A percentile compares a stretch with the other conserved stretches of the same genome.
Conservation (phyloP, 1,284 basidiomycete species). For the Cryptococcus hybrid region DNA sequence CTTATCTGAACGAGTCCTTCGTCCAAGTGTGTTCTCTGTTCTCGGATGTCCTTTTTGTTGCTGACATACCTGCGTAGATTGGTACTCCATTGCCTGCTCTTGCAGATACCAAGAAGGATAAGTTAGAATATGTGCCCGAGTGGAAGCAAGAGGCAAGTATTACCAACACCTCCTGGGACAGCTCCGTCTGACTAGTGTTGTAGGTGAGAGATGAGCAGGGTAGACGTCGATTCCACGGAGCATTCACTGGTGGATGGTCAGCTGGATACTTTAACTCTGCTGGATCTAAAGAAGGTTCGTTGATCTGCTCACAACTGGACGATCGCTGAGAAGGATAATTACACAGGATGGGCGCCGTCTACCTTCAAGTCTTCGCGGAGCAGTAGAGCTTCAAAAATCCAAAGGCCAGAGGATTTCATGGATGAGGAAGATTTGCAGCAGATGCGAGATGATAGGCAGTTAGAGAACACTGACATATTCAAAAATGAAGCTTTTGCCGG, state of each 20-base stretch:
- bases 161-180: background rate
- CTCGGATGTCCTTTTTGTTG: too few relatives aligned
- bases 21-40: conserved; percentile 62
- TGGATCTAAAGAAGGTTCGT: conserved; percentile 86
- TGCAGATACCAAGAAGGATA: conserved; percentile 77
- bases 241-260: conserved; percentile 96
- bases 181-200: background rate
- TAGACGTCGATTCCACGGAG: conserved; percentile 86
- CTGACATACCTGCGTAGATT: conserved; percentile 57
- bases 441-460: conserved; percentile 64
- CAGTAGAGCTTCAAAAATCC: conserved; percentile 62
- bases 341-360: conserved; percentile 84
- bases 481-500: conserved; percentile 63
- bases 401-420: conserved; percentile 90
- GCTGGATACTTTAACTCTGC: conserved; percentile 97
- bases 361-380: conserved; percentile 83
- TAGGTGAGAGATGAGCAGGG: conserved; percentile 94
- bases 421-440: conserved; percentile 96
- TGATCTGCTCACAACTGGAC: background rate
- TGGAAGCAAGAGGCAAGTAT: conserved; percentile 92
- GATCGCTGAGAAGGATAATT: background rate
- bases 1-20: conserved; percentile 81
- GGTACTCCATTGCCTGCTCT: conserved; percentile 89
- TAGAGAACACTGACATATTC: conserved; percentile 58
- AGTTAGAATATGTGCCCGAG: conserved; percentile 87